Evolutionary conservation across 2,329 filamentous ascomycete genomes (phyloP).

Genomic region (Sporothrix pseudoabietina): DNA sequence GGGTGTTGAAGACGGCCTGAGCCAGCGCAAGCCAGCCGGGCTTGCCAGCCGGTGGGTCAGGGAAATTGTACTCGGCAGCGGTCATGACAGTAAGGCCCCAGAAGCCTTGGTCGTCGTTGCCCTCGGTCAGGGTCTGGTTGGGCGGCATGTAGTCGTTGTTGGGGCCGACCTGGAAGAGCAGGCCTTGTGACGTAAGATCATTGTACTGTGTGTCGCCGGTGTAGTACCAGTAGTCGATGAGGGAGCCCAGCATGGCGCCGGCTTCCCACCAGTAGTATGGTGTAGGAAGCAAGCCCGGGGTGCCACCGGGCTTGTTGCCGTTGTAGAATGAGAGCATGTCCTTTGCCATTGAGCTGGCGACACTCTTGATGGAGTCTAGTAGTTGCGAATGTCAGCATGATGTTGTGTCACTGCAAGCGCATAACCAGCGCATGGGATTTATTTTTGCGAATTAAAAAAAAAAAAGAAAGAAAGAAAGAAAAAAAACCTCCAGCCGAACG

Average conservation of each 20-base stretch:
- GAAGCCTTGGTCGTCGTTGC: conserved; percentile 76
- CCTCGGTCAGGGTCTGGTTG: conserved; percentile 65
- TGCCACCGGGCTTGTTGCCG: conserved; percentile 53
- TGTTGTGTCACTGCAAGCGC: conserved; percentile 1
- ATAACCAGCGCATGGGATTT: background rate
- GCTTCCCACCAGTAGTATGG: conserved; percentile 62
- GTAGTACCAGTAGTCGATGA: conserved; percentile 77
- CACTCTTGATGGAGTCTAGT: conserved; percentile 52
- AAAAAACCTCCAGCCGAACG: background rate
- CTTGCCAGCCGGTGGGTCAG: conserved; percentile 56
- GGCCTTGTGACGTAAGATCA: conserved; percentile 63
- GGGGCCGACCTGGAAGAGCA: conserved; percentile 74
- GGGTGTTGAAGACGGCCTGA: conserved; percentile 79
- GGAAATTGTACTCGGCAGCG: conserved; percentile 70
- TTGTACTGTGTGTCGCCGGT: conserved; percentile 65
- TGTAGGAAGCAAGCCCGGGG: conserved; percentile 50
- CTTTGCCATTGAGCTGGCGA: conserved; percentile 52
- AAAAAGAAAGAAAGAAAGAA: background rate
- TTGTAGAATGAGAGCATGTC: conserved; percentile 52
- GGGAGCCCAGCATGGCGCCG: conserved; percentile 69
- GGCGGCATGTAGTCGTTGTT: conserved; percentile 76
- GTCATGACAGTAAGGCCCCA: conserved; percentile 72
- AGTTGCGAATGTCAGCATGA: background rate
- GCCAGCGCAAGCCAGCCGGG: conserved; percentile 72
- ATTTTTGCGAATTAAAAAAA: no score